Evolutionary conservation across 2,329 filamentous ascomycete genomes (phyloP).

Genomic region (Trichoderma semiorbis): DNA sequence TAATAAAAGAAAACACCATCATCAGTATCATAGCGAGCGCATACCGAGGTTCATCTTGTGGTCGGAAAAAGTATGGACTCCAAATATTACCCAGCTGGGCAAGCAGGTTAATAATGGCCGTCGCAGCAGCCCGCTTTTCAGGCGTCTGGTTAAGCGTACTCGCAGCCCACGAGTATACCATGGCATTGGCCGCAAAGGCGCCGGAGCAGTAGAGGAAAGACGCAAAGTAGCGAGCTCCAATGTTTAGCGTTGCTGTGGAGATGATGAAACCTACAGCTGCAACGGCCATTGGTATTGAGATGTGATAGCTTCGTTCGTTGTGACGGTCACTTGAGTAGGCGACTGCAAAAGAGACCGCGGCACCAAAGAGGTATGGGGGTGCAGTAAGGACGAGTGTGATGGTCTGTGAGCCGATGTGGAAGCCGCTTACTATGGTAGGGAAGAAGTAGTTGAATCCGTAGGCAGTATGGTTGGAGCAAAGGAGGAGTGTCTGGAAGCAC

Average conservation of each 20-base stretch:
- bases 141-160: slow-evolving; percentile 39
- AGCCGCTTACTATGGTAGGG: slow-evolving; percentile 20
- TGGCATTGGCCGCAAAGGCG: slow-evolving; percentile 35
- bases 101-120: slow-evolving; percentile 33
- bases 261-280: slow-evolving; percentile 39
- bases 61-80: slow-evolving; percentile 42
- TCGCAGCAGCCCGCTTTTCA: slow-evolving; percentile 40
- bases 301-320: slow-evolving; percentile 44
- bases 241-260: slow-evolving; percentile 26
- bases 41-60: slow-evolving; percentile 38
- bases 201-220: slow-evolving; percentile 34
- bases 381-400: slow-evolving; percentile 48
- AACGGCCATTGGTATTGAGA: slow-evolving; percentile 37
- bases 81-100: slow-evolving; percentile 36
- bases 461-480: slow-evolving; percentile 49
- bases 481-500: slow-evolving; percentile 26
- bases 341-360: slow-evolving; percentile 24
- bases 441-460: slow-evolving; percentile 42
- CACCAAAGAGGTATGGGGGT: slow-evolving; percentile 32
- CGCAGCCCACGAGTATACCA: slow-evolving; percentile 38
- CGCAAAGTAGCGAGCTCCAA: slow-evolving; percentile 28
- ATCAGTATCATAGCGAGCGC: slow-evolving; percentile 33
- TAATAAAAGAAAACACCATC: slow-evolving; percentile 11
- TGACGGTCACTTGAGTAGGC: slow-evolving; percentile 36
- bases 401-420: slow-evolving; percentile 44